phyloP scores from a whole-genome alignment of 495 filamentous ascomycete genomes.

The Pseudotulostoma volvatum region DNA sequence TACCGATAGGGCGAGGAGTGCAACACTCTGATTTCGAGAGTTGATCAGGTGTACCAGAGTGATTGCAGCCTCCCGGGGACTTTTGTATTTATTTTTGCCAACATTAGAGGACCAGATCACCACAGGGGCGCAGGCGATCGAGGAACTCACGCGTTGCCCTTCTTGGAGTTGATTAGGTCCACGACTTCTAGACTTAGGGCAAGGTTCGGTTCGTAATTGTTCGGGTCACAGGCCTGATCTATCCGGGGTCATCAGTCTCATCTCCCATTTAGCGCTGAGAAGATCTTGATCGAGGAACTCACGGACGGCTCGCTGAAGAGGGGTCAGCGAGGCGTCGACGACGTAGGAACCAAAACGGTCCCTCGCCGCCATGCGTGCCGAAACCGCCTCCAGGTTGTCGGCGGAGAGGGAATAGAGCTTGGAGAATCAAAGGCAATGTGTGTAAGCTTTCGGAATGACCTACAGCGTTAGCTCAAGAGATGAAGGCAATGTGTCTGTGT shows the following conservation, averaged over 20 bases:
- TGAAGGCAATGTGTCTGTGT: too few relatives aligned
- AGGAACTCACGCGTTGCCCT: slow-evolving; percentile 71
- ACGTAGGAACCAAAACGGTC: slow-evolving; percentile 83
- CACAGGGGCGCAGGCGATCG: too few relatives aligned
- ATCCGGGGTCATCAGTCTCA: not conserved
- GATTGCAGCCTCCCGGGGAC: slow-evolving; percentile 85
- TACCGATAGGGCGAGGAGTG: slow-evolving; percentile 67
- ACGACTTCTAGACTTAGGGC: slow-evolving; percentile 92
- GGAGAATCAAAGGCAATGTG: slow-evolving; percentile 5
- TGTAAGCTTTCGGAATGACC: too few relatives aligned
- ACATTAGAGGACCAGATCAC: too few relatives aligned
- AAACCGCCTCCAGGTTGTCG: slow-evolving; percentile 73
- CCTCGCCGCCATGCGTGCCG: slow-evolving; percentile 84
- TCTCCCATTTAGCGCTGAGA: too few relatives aligned
- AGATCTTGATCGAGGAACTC: slow-evolving; percentile 7
- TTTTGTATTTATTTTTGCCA: slow-evolving; percentile 8
- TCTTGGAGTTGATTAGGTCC: slow-evolving; percentile 94
- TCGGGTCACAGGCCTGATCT: slow-evolving; percentile 86
- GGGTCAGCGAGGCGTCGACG: slow-evolving; percentile 53
- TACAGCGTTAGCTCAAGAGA: too few relatives aligned
- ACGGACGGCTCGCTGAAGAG: slow-evolving; percentile 88
- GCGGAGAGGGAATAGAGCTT: slow-evolving; percentile 5
- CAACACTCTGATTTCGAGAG: slow-evolving; percentile 88
- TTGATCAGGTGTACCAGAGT: slow-evolving; percentile 92
- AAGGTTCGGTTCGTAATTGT: slow-evolving; percentile 94